These are phyloP conservation scores for Phylloporus scabripes DNA, from an alignment of 768 basidiomycete genomes.

Conservation along the genomic window DNA sequence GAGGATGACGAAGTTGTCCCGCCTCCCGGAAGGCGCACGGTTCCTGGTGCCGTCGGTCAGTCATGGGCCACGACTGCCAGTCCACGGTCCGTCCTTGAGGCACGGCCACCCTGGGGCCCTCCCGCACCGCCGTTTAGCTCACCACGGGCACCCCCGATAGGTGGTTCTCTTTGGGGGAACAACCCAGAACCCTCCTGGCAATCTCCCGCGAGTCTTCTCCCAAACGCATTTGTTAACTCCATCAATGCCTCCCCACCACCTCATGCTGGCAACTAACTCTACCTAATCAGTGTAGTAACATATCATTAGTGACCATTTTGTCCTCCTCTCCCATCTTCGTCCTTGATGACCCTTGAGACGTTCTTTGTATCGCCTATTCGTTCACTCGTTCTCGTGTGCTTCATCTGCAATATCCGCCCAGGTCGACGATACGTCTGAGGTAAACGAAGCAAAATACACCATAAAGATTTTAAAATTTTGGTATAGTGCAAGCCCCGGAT, in stretches of 20 bases:
- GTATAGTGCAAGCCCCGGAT: not conserved
- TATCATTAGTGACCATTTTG: slow-evolving; percentile 9
- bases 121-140: slow-evolving; percentile 32
- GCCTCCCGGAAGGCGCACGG: slow-evolving; percentile 41
- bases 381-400: slow-evolving; percentile 13
- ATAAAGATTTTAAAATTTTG: slow-evolving; percentile 33
- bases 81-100: slow-evolving; percentile 39
- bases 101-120: slow-evolving; percentile 44
- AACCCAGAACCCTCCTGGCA: slow-evolving; percentile 47
- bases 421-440: slow-evolving; percentile 16
- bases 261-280: slow-evolving; percentile 29
- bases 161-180: slow-evolving; percentile 39
- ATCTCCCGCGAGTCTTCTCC: slow-evolving; percentile 41
- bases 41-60: slow-evolving; percentile 38
- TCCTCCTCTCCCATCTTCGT: not conserved
- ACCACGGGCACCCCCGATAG: slow-evolving; percentile 32
- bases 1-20: slow-evolving; percentile 78
- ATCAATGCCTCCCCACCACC: slow-evolving; percentile 48
- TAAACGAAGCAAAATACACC: slow-evolving; percentile 33
- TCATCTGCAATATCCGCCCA: slow-evolving; percentile 23
- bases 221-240: slow-evolving; percentile 42
- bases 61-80: slow-evolving; percentile 45
- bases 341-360: slow-evolving; percentile 11
- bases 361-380: slow-evolving; percentile 1
- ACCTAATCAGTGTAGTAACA: slow-evolving; percentile 22